These are phyloP conservation scores for Citeromyces nyonsensis DNA, from an alignment of 805 yeast genomes.

Conservation along the genomic window DNA sequence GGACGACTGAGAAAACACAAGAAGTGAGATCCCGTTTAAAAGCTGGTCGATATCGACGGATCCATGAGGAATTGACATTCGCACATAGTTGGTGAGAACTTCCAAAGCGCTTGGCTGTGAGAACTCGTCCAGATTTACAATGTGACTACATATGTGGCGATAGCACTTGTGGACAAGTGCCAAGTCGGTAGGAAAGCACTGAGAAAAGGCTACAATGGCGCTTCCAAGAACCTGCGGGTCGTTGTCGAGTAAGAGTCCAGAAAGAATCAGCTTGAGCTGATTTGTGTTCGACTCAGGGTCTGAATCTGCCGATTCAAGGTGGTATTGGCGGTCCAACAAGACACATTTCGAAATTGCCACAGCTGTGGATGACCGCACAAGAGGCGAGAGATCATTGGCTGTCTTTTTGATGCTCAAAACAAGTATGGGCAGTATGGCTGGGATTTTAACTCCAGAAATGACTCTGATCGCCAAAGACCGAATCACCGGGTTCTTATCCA, in stretches of 20 bases:
- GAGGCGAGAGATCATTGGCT: conserved; percentile 53
- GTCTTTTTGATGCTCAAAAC: conserved; percentile 58
- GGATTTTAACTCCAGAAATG: conserved; percentile 69
- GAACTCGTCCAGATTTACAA: conserved; percentile 55
- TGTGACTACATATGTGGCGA: conserved; percentile 22
- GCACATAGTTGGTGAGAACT: conserved; percentile 49
- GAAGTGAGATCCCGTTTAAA: conserved; percentile 24
- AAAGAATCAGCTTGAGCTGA: conserved; percentile 34
- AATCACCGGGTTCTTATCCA: conserved; percentile 51
- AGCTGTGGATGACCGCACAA: conserved; percentile 71
- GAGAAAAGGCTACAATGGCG: conserved; percentile 41
- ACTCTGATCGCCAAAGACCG: conserved; percentile 68
- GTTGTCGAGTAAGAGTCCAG: conserved; percentile 44
- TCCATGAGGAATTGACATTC: conserved; percentile 30
- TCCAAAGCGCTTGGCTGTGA: conserved; percentile 45
- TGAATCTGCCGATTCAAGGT: conserved; percentile 5
- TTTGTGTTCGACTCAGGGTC: conserved; percentile 24
- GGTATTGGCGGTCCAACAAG: conserved; percentile 14
- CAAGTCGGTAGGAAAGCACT: conserved; percentile 38
- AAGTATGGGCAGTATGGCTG: conserved; percentile 70
- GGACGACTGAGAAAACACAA: conserved; percentile 37
- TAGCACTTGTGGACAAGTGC: conserved; percentile 60
- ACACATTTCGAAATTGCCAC: conserved; percentile 52
- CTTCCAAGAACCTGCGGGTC: conserved; percentile 56
- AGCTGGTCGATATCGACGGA: conserved; percentile 39